These are phyloP conservation scores for Infundibulicybe gibba DNA, from an alignment of 768 basidiomycete species.

Conservation along the genomic window DNA sequence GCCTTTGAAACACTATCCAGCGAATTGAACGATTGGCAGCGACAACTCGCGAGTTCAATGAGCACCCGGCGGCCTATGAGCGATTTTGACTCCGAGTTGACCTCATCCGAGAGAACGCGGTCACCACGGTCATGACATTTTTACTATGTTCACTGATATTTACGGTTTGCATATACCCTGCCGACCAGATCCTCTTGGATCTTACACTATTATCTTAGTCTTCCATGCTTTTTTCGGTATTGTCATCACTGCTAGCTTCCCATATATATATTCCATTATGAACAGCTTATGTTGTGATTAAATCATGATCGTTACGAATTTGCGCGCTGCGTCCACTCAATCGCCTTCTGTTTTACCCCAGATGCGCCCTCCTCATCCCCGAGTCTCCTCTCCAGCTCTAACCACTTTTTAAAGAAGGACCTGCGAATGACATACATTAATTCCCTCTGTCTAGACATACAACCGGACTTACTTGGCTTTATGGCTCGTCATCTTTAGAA, in stretches of 20 bases:
- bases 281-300: constrained; percentile 22
- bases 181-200: constrained; percentile 56
- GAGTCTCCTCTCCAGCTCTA: constrained; percentile 79
- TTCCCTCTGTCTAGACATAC: neutral
- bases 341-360: constrained; percentile 81
- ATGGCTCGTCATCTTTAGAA: constrained; percentile 87
- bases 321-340: constrained; percentile 85
- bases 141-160: constrained; percentile 29
- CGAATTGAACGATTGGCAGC: constrained; percentile 84
- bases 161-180: constrained; percentile 48
- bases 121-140: constrained; percentile 50
- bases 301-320: constrained; percentile 29
- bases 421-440: constrained; percentile 33
- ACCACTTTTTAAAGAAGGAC: constrained; percentile 97
- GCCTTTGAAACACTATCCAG: constrained; percentile 77
- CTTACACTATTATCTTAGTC: constrained; percentile 32
- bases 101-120: constrained; percentile 54
- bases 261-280: constrained; percentile 32
- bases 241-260: constrained; percentile 13
- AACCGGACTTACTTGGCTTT: constrained; percentile 82
- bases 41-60: constrained; percentile 79
- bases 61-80: constrained; percentile 67
- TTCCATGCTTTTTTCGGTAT: constrained; percentile 25
- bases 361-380: constrained; percentile 85
- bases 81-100: constrained; percentile 61